A percentile compares a stretch with the other conserved stretches of the same genome.
Evolutionary conservation across 306 rosid species (phyloP).

Genomic region (Cucurbita pepo): DNA sequence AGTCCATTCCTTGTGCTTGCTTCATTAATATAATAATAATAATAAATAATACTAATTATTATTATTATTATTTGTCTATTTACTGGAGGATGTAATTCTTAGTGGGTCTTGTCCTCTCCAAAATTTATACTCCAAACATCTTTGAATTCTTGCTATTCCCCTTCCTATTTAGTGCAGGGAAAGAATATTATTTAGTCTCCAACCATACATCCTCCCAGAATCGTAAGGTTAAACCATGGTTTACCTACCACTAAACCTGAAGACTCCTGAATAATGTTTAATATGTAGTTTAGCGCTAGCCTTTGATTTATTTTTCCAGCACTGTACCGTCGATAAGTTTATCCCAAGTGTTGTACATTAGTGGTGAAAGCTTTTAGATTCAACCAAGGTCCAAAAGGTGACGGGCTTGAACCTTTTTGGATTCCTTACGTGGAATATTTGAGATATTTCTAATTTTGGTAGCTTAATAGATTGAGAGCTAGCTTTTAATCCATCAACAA

Average conservation of each 20-base stretch:
- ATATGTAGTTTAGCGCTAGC: neutral
- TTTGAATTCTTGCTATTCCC: neutral
- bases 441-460: neutral
- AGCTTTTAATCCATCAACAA: neutral
- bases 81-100: neutral
- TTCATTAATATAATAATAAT: neutral
- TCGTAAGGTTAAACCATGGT: neutral
- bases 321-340: neutral
- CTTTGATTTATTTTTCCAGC: neutral
- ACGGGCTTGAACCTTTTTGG: neutral
- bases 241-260: neutral
- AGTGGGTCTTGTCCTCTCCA: neutral
- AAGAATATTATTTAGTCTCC: neutral
- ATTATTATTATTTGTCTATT: neutral
- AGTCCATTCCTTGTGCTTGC: conserved; percentile 2
- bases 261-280: neutral
- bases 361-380: neutral
- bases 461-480: neutral
- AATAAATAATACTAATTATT: neutral
- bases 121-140: neutral
- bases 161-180: neutral
- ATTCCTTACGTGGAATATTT: neutral
- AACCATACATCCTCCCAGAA: neutral
- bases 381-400: neutral
- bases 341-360: neutral